These are phyloP conservation scores for Fusarium succisae DNA, from an alignment of 2,329 filamentous ascomycete genomes.

Conservation along the genomic window DNA sequence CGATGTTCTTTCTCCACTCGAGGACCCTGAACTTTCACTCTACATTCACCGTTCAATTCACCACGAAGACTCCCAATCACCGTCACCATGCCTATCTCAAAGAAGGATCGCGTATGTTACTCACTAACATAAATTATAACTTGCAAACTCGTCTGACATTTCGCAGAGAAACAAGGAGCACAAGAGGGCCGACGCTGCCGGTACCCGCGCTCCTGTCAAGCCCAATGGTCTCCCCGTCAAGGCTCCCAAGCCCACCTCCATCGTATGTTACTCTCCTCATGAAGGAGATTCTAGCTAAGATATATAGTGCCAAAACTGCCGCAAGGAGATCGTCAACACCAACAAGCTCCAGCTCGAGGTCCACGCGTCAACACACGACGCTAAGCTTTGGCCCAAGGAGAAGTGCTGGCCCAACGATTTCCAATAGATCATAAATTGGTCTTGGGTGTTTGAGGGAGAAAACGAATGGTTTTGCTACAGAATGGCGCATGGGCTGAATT, in stretches of 20 bases:
- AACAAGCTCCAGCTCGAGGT: constrained; percentile 61
- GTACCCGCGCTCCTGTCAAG: constrained; percentile 63
- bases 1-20: neutral
- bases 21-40: constrained; percentile 10
- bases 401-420: constrained; percentile 67
- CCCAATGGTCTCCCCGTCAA: constrained; percentile 65
- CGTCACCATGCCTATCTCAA: constrained; percentile 43
- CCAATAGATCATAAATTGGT: neutral
- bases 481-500: neutral
- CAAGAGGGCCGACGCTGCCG: constrained; percentile 63
- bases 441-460: no score
- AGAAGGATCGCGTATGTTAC: constrained; percentile 40
- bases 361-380: constrained; percentile 62
- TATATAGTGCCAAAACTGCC: constrained; percentile 59
- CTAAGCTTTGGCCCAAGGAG: constrained; percentile 63
- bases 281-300: neutral
- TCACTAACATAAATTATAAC: fast-evolving
- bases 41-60: neutral
- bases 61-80: neutral
- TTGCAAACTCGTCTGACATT: neutral
- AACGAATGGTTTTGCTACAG: no score
- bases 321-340: constrained; percentile 61
- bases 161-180: constrained; percentile 61
- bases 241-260: constrained; percentile 55
- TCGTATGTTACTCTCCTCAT: constrained; percentile 16